Percentiles rank a stretch among this genome's conserved stretches.
Evolutionary conservation across 2,329 filamentous ascomycete genomes (phyloP).

Genomic region (Madurella mycetomatis): DNA sequence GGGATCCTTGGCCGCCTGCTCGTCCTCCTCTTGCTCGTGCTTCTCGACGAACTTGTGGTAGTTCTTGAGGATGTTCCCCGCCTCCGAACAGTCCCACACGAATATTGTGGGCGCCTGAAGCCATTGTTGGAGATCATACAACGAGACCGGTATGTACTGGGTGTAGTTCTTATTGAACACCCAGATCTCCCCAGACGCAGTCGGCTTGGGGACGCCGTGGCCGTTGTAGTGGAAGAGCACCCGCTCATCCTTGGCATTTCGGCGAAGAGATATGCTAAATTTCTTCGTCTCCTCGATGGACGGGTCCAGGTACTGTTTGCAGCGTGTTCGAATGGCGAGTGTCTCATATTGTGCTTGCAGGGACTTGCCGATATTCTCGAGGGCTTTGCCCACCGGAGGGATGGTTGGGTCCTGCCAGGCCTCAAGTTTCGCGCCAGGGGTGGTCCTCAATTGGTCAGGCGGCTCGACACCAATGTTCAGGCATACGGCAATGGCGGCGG

Average conservation of each 20-base stretch:
- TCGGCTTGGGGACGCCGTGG: slow-evolving; percentile 93
- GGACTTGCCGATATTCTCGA: slow-evolving; percentile 93
- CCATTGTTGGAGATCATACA: slow-evolving; percentile 95
- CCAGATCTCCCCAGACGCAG: slow-evolving; percentile 95
- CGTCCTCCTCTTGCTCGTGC: slow-evolving; percentile 83
- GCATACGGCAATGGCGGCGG: slow-evolving; percentile 88
- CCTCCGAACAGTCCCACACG: slow-evolving; percentile 96
- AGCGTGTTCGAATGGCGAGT: slow-evolving; percentile 88
- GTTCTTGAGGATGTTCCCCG: slow-evolving; percentile 90
- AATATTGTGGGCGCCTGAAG: slow-evolving; percentile 92
- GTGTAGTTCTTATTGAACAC: slow-evolving; percentile 99
- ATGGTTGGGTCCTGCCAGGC: slow-evolving; percentile 93
- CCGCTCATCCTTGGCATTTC: slow-evolving; percentile 92
- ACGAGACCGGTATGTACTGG: slow-evolving; percentile 93
- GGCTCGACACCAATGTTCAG: slow-evolving; percentile 97
- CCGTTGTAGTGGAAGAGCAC: slow-evolving; percentile 99
- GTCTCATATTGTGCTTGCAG: slow-evolving; percentile 97
- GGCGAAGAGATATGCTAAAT: slow-evolving; percentile 82
- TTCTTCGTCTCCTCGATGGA: slow-evolving; percentile 97
- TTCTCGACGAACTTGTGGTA: slow-evolving; percentile 94
- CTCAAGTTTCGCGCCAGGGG: slow-evolving; percentile 86
- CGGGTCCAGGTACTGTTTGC: slow-evolving; percentile 94
- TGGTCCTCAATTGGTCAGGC: slow-evolving; percentile 93
- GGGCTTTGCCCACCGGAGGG: slow-evolving; percentile 73
- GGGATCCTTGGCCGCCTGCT: slow-evolving; percentile 70